These are phyloP conservation scores for Capsaspora owczarzaki DNA, from an alignment of 78 protist genomes.

Conservation along the genomic window DNA sequence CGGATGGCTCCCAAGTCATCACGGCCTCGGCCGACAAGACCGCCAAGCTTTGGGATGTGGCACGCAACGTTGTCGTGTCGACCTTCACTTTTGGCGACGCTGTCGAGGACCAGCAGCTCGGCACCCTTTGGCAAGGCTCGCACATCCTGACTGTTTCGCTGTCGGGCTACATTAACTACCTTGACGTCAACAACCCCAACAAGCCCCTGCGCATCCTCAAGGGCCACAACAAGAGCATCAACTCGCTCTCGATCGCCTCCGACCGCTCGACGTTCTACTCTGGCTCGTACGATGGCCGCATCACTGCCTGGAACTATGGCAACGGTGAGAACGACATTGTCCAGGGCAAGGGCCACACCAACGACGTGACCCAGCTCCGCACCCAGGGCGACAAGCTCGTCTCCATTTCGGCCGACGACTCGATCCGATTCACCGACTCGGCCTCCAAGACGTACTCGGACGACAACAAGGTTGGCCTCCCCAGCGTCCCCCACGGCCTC, in stretches of 20 bases:
- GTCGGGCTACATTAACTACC: constrained; percentile 54
- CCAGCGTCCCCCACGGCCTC: constrained; percentile 24
- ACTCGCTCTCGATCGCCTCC: constrained; percentile 43
- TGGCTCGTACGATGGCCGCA: constrained; percentile 40
- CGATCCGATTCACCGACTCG: constrained; percentile 30
- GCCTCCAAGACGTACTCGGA: constrained; percentile 1
- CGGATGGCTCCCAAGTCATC: constrained; percentile 49
- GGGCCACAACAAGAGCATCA: constrained; percentile 75
- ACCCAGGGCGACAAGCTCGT: constrained; percentile 29
- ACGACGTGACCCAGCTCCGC: constrained; percentile 36
- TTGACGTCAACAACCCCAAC: constrained; percentile 31
- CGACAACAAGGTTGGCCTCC: constrained; percentile 27
- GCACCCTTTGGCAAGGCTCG: constrained; percentile 66
- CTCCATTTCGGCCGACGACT: constrained; percentile 57
- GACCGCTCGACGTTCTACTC: constrained; percentile 36
- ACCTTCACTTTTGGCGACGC: constrained; percentile 19
- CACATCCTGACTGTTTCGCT: constrained; percentile 51
- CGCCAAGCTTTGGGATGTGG: constrained; percentile 58
- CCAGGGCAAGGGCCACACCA: constrained; percentile 48
- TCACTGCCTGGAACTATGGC: constrained; percentile 30
- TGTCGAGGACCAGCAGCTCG: constrained; percentile 69
- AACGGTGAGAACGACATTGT: constrained; percentile 38
- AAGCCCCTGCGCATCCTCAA: constrained; percentile 37
- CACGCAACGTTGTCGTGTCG: background rate
- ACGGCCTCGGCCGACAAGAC: constrained; percentile 83